Base-by-base conservation (phyloP, 345 rosid genomes). In the Erucastrum elatum region DNA sequence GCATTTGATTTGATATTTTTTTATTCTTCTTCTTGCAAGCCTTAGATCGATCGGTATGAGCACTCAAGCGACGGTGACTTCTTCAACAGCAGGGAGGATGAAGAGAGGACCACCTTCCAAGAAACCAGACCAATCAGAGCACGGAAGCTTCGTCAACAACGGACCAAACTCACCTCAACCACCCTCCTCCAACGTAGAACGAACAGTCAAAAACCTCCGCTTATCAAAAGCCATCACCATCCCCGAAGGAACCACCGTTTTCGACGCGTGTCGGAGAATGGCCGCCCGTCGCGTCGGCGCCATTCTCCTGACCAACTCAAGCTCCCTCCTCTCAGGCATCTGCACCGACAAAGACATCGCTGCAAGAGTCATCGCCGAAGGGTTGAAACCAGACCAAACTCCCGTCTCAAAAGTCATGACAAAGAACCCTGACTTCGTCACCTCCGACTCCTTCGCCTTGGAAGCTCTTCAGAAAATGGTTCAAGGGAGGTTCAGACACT, bases 391-490 rank as follows among this genome's bases (percentile, higher is more conserved):
- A 0, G 98, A 96, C 64, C 95, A 91, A 80, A 96, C 99, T 5
- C 31, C 80, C n/a, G 95, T 96, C 29, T 96, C 99, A 4, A 90
- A 89, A 82, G 84, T 96, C 53, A 96, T 96, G 99, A 93, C 99
- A 0, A 87, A 91, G 68, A 90, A 89, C 76, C 99, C 99, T 30
- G 84, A 89, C 75, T 96, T 93, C 80, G 98, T 96, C 15, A 83
- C 89, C 0, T 87, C 98, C 0, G 99, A 90, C 82, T 80, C 98
- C 0, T 84, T 90, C 70, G 99, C 99, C 25, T 85, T 91, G 6
- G 99, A 91, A 62, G 99, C 99, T 33, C 97, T 96, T 75, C 98
- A 93, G 77, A 93, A 90, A 82, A 96, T 96, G 99, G 90, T 93
- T 51, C 98, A 90, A 81, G 99, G 99, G 37, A 93, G 90, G 78